phyloP scores from a whole-genome alignment of 371 early-diverging fungal genomes.

The Mucor piriformis region DNA sequence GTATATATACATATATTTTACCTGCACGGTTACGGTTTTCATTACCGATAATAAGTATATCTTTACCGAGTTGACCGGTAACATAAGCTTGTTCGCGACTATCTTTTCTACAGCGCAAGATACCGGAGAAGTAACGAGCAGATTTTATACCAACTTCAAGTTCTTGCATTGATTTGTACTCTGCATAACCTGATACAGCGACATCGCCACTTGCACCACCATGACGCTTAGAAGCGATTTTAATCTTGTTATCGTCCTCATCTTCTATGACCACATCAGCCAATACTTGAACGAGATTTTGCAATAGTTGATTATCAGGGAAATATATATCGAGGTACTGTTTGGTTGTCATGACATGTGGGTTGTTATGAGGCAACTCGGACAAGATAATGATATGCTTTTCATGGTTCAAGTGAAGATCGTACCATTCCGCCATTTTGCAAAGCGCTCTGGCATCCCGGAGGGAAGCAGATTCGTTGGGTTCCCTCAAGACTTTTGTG shows the following conservation, averaged over 20 bases:
- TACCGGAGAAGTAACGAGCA: constrained; percentile 56
- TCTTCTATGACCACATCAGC: constrained; percentile 62
- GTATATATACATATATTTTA: constrained; percentile 21
- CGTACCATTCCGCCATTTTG: constrained; percentile 62
- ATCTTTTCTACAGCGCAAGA: constrained; percentile 52
- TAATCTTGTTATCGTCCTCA: constrained; percentile 42
- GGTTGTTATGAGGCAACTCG: constrained; percentile 28
- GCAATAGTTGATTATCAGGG: constrained; percentile 40
- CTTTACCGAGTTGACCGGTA: constrained; percentile 45
- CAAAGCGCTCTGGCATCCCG: constrained; percentile 68
- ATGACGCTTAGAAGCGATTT: constrained; percentile 12
- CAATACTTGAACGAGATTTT: constrained; percentile 49
- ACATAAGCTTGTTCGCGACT: constrained; percentile 64
- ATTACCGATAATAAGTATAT: constrained; percentile 68
- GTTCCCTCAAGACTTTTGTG: constrained; percentile 47
- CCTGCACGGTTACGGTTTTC: constrained; percentile 79
- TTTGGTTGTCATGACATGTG: constrained; percentile 34
- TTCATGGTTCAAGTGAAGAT: constrained; percentile 40
- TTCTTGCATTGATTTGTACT: constrained; percentile 64
- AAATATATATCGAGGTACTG: constrained; percentile 51
- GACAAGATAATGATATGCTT: constrained; percentile 59
- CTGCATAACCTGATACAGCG: constrained; percentile 51
- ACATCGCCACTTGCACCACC: constrained; percentile 12
- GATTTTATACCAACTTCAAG: constrained; percentile 65
- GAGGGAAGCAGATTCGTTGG: constrained; percentile 45